Conservation (phyloP, 1,139 yeast species). For the Nakaseomyces uthaithaninus region DNA sequence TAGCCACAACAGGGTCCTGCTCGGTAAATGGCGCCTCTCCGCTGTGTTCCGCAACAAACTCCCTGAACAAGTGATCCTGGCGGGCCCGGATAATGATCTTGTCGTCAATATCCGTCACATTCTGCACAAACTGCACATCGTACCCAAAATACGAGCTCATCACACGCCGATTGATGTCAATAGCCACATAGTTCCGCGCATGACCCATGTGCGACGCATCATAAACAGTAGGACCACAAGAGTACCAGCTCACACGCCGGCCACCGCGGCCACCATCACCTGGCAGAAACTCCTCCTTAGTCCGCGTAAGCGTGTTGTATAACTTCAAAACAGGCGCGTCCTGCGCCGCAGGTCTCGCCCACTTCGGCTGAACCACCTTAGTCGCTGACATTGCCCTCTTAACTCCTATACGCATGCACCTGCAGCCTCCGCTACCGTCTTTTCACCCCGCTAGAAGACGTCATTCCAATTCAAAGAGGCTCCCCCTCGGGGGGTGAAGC, state of each 20-base stretch:
- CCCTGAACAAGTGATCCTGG: constrained; percentile 71
- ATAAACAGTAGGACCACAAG: constrained; percentile 98
- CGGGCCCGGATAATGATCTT: constrained; percentile 92
- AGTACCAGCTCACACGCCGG: constrained; percentile 81
- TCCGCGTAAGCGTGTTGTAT: constrained; percentile 77
- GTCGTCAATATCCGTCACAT: constrained; percentile 96
- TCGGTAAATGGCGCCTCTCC: constrained; percentile 27
- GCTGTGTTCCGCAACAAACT: constrained; percentile 36
- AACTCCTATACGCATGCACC: not conserved
- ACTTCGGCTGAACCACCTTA: constrained; percentile 37
- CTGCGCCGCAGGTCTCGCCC: constrained; percentile 7
- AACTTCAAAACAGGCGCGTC: constrained; percentile 36
- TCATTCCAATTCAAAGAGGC: too few relatives aligned
- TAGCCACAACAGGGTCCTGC: constrained; percentile 31
- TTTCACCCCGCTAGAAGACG: too few relatives aligned
- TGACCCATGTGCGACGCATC: constrained; percentile 99
- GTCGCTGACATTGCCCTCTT: constrained; percentile 30
- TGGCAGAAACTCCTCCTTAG: constrained; percentile 71
- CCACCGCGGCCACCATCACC: constrained; percentile 33
- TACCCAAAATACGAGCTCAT: constrained; percentile 87
- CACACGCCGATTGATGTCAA: constrained; percentile 85
- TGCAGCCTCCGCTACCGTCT: not conserved
- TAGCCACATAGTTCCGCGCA: constrained; percentile 92
- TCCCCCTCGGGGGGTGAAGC: too few relatives aligned
- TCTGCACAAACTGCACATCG: constrained; percentile 79